phyloP scores from a whole-genome alignment of 73 alveolate species.

The Tetrahymena borealis region DNA sequence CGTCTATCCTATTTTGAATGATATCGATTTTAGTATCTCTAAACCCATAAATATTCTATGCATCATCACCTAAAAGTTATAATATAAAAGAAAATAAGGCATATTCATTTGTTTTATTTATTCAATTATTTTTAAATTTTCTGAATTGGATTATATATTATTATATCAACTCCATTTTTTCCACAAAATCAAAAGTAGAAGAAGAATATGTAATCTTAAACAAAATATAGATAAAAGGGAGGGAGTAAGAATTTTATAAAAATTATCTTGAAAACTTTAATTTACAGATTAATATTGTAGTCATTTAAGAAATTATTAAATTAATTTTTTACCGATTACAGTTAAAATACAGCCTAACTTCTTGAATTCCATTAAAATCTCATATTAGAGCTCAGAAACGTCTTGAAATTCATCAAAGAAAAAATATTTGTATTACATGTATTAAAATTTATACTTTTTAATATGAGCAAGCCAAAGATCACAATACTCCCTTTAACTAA shows the following conservation, averaged over 20 bases:
- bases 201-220: too few relatives aligned
- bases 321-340: neutral
- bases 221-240: too few relatives aligned
- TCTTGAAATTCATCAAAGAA: neutral
- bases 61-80: neutral
- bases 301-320: too few relatives aligned
- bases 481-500: neutral
- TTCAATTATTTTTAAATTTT: too few relatives aligned
- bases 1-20: neutral
- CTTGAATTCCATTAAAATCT: neutral
- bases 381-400: neutral
- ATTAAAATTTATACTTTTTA: neutral
- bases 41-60: neutral
- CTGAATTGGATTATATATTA: too few relatives aligned
- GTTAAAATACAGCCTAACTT: neutral
- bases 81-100: neutral
- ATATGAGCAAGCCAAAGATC: neutral
- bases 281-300: too few relatives aligned
- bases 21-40: neutral
- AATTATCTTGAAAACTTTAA: too few relatives aligned
- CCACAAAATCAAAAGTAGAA: too few relatives aligned
- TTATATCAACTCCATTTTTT: too few relatives aligned
- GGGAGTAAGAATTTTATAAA: too few relatives aligned
- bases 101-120: neutral
- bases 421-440: neutral